Base-by-base conservation (phyloP, 2,329 filamentous ascomycete genomes). In the Parascedosporium putredinis region DNA sequence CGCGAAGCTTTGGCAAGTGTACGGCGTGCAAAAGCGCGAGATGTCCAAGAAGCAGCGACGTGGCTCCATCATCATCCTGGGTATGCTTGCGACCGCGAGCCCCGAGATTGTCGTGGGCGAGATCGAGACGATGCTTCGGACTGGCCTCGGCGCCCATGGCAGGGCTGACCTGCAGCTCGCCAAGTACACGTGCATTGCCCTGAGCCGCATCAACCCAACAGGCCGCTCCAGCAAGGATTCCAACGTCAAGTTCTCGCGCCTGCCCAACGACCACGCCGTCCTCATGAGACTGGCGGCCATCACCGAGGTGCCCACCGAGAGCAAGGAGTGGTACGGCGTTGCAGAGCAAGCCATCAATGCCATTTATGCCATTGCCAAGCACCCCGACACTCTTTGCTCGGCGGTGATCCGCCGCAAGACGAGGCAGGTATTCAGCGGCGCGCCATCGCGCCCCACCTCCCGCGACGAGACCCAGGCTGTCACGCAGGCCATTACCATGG, bases 311-410 rank as follows among this genome's bases (percentile, higher is more conserved):
- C 76, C 83, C 5, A 91, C 88, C 0, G 84, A 95, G 52, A 95
- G 84, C 69, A 93, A 94, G 62, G 93, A 98, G 63, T 98, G 93
- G 87, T 90, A 87, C 58, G 93, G 93, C 3, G 83, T 97, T 40
- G 90, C 93, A 18, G 94, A 98, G 63, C 93, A 98, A 67, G 91
- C 93, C 7, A 88, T 98, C 62, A 87, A 86, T 56, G 93, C 93
- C 45, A 96, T 98, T 46, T 98, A 98, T 60, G 82, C 88, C 24
- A 74, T 98, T 14, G 89, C 93, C 2, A 95, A 93, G 63, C 90
- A 97, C 62, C 93, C 93, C 0, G 93, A 98, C 62, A 86, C 84
- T 3, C 75, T 98, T 5, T 97, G 90, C 64, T 94, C 93, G 0
- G 88, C 95, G 51, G 84, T 97, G 12, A 78, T 98, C 45, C 81